These are phyloP conservation scores for Lasiosphaeria ovina DNA, from an alignment of 495 filamentous ascomycete species.

Conservation along the genomic window DNA sequence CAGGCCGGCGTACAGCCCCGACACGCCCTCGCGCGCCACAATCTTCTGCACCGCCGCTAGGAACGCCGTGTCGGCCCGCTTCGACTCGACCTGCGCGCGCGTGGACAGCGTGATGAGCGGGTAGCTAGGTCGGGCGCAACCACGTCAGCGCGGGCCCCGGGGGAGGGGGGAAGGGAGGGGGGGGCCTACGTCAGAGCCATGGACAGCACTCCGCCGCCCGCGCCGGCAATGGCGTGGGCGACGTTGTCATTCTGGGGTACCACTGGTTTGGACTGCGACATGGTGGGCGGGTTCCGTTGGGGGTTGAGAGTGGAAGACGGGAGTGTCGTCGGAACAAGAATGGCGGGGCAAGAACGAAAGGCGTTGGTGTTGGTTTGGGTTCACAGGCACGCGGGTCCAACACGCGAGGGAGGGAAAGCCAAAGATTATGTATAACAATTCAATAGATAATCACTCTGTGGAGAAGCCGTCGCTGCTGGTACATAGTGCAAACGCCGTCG, in stretches of 20 bases:
- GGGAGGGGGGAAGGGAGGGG: conserved; percentile 15
- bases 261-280: conserved; percentile 45
- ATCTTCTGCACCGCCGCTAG: conserved; percentile 81
- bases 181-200: conserved; percentile 82
- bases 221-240: conserved; percentile 82
- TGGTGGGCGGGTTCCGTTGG: conserved; percentile 14
- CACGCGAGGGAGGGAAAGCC: too few species aligned
- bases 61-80: conserved; percentile 79
- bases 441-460: conserved; percentile 5
- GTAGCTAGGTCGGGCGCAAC: conserved; percentile 51
- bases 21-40: conserved; percentile 82
- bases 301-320: conserved; percentile 2
- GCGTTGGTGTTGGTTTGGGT: too few species aligned
- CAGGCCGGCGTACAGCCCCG: conserved; percentile 82
- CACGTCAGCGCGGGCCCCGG: neutral
- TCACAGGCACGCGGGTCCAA: too few species aligned
- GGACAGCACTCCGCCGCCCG: conserved; percentile 87
- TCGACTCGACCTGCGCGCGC: conserved; percentile 95
- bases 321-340: too few species aligned
- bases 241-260: conserved; percentile 82
- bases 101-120: conserved; percentile 97
- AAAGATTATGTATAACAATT: neutral
- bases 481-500: neutral
- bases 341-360: too few species aligned
- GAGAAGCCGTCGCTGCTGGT: neutral